Evolutionary conservation across 345 rosid species (phyloP), one percentile per base, ranked within the genome.

Genomic region (Linum tenue): DNA sequence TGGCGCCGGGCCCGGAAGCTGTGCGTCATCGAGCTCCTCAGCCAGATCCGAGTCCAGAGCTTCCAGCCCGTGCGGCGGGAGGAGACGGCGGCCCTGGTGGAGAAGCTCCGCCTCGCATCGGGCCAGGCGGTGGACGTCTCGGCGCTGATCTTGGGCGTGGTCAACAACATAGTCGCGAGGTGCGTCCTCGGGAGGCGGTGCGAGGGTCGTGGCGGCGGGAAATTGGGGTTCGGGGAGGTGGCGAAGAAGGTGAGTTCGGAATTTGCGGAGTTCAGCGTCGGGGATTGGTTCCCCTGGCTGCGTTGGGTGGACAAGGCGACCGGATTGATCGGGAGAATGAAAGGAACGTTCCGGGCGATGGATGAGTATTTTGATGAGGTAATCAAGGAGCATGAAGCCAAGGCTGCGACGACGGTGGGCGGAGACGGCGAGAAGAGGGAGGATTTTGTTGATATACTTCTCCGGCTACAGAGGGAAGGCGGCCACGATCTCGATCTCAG

Each of bases 1-100:
- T 86, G 94, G 96, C 77, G 91, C 59, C 85, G 85, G 60, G 72
- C 84, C 67, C 86, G 75, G 72, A 80, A 84, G 64, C 42, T 83
- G 2, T 75, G 81, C 43, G 76, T 82, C 9, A 53, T 78, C 2
- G 82, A 80, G 51, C 79, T 89, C 44, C 71, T 87, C 5, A 87
- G 79, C 75, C 75, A 59, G 68, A 82, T 64, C 66, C 83, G 76
- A 68, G 87, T 85, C 4, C 75, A 72, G 0, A 68, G 84, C 2
- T 83, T 80, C 57, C 66, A 64, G 8, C 39, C 31, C 0, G 69
- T 83, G 3, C 76, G 81, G 63, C 76, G 78, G 75, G 84, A 86
- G 55, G 90, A 89, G 70, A 67, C 75, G 2, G 60, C 16, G 2
- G 38, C 65, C 7, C 6, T 80, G 11, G 57, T 79, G 3, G 63